Base-by-base conservation (phyloP, 805 yeast genomes). In the Maudiozyma saulgeensis region DNA sequence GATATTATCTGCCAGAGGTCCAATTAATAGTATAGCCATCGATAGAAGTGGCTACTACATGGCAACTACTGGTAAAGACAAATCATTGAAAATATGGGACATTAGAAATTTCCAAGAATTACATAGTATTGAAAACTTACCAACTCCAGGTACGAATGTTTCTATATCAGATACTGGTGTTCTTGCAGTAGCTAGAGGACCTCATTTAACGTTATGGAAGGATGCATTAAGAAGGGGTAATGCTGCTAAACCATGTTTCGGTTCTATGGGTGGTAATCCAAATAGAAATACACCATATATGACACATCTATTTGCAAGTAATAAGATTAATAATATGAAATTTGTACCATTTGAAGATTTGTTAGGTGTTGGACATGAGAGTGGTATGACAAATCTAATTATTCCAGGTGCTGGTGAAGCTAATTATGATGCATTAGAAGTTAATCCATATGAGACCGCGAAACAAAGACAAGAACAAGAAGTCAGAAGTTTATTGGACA, bases 361-460 rank as follows among this genome's bases (percentile, higher is more conserved):
- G n/a, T 73, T 93, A 23, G 96, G 96, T 25, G 78, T 85, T 11
- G 97, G 97, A 2, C 95, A 88, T 63, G 74, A 78, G 46, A 68
- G 70, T 1, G 96, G 96, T 43, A 74, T 89, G 40, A 78, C 83
- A n/a, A 82, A 93, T n/a, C 57, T 93, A 52, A 84, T 93, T 56
- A 76, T 93, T 51, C 99, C 99, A 40, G 99, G 99, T 25, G 74
- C 97, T 41, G 99, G 99, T 73, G 99, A 93, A 71, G 96, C 99
- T 53, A 93, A 93, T 69, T 89, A 79, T 66, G 99, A 93, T 72
- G 89, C 98, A 2, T 68, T 89, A 65, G 99, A 93, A 69, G 68
- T 81, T 60, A 93, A 93, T 67, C 99, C 99, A 54, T 93, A 76
- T 69, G 96, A 88, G 67, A 79, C 96, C 9, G 80, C 86, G 48